A percentile compares a stretch with the other conserved stretches of the same genome.
Conservation (phyloP, 805 yeast species). For the Cyberlindnera sargentensis region DNA sequence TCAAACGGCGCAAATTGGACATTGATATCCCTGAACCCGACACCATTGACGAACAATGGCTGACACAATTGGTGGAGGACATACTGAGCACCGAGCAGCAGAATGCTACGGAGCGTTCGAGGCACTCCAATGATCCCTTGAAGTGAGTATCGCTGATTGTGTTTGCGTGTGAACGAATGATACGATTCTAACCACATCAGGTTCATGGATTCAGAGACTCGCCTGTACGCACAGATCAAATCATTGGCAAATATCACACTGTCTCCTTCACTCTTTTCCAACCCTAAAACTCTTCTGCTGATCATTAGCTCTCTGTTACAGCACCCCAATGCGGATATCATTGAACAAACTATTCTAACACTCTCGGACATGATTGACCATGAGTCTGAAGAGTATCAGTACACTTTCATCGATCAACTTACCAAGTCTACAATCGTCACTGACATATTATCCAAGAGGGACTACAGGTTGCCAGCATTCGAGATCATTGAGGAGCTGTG, state of each 20-base stretch:
- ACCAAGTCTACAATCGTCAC: constrained; percentile 1
- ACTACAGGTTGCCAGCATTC: neutral
- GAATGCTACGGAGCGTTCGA: constrained; percentile 10
- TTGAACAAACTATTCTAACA: constrained; percentile 9
- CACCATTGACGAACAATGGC: constrained; percentile 12
- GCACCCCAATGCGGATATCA: constrained; percentile 16
- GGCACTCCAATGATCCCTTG: constrained; percentile 11
- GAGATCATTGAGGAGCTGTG: constrained; percentile 4
- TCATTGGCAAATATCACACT: constrained; percentile 15
- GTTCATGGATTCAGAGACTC: constrained; percentile 15
- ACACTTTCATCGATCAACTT: constrained; percentile 2
- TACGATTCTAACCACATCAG: neutral
- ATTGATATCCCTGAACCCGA: neutral
- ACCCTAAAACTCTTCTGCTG: neutral
- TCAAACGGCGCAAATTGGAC: constrained; percentile 9
- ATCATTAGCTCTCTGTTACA: constrained; percentile 1
- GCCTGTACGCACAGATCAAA: constrained; percentile 10
- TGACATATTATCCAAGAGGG: neutral
- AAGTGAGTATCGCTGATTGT: neutral
- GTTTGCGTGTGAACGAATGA: too few relatives aligned
- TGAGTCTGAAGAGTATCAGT: constrained; percentile 10
- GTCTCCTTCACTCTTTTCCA: constrained; percentile 6
- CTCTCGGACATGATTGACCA: constrained; percentile 14
- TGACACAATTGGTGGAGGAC: constrained; percentile 3
- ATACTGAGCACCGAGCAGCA: neutral